A percentile compares a stretch with the other conserved stretches of the same genome.
Conservation (phyloP, 2,329 filamentous ascomycete genomes). For the Raffaelea albimanens region DNA sequence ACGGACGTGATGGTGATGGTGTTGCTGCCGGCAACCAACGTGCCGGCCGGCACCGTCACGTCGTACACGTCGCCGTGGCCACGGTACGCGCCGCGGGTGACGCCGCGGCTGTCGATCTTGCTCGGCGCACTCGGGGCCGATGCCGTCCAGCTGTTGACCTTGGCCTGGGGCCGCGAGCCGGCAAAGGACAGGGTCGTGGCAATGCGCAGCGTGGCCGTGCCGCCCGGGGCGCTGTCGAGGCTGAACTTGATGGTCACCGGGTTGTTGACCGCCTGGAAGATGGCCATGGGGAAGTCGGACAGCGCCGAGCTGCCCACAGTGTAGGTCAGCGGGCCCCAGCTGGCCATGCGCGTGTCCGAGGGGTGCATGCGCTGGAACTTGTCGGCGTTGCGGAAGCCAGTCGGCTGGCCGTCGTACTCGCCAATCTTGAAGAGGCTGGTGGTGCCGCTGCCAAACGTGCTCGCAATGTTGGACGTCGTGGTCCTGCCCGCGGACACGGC, state of each 20-base stretch:
- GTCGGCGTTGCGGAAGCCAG: slow-evolving; percentile 56
- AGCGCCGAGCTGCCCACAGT: not conserved
- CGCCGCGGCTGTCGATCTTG: not conserved
- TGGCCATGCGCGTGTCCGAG: not conserved
- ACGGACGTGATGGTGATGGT: not conserved
- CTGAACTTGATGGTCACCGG: not conserved
- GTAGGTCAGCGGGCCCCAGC: not conserved
- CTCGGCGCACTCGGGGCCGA: not conserved
- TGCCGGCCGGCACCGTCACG: not conserved
- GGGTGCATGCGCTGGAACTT: slow-evolving; percentile 62
- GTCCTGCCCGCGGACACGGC: not conserved
- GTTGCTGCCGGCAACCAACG: not conserved
- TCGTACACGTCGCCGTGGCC: not conserved
- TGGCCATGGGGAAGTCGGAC: not conserved
- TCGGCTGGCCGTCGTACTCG: slow-evolving; percentile 54
- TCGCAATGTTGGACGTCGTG: slow-evolving; percentile 21
- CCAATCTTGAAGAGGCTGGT: slow-evolving; percentile 54
- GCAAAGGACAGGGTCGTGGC: not conserved
- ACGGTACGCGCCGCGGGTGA: not conserved
- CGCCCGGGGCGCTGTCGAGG: not conserved
- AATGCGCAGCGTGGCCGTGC: not conserved
- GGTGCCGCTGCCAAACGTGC: slow-evolving; percentile 52
- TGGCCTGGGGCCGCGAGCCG: not conserved
- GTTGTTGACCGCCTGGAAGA: not conserved
- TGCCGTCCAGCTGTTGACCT: not conserved